Percentiles rank a stretch among this genome's conserved stretches.
These are phyloP conservation scores for Umbelopsis sp. DNA, from an alignment of 192 early-diverging fungal genomes.

Conservation along the genomic window DNA sequence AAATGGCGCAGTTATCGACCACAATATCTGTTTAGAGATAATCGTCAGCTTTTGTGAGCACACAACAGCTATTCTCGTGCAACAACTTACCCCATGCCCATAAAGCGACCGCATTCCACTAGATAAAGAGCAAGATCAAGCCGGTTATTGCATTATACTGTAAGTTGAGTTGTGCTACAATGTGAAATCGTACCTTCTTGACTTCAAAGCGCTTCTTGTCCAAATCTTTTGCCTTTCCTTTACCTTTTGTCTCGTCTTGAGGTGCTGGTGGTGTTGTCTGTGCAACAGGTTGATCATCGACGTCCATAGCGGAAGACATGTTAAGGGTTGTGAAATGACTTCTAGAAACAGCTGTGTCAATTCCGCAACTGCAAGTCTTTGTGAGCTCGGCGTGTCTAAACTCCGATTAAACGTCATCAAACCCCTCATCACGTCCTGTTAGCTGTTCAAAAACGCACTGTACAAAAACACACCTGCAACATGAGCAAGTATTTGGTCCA, in stretches of 20 bases:
- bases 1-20: conserved; percentile 98
- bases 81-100: conserved; percentile 91
- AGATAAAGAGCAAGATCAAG: conserved; percentile 16
- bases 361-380: not conserved
- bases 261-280: not conserved
- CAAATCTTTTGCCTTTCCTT: conserved; percentile 59
- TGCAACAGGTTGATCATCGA: conserved; percentile 25
- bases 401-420: conserved; percentile 15
- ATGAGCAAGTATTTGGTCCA: too few species aligned
- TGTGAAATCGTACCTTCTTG: conserved; percentile 71
- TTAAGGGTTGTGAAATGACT: not conserved
- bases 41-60: not conserved
- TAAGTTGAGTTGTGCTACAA: not conserved
- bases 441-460: too few species aligned
- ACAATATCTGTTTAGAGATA: conserved; percentile 75
- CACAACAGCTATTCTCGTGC: not conserved
- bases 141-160: not conserved
- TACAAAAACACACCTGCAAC: too few species aligned
- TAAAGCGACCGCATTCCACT: conserved; percentile 99
- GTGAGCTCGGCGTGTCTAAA: not conserved
- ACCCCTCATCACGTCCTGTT: not conserved
- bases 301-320: conserved; percentile 41
- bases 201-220: conserved; percentile 90
- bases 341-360: not conserved
- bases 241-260: conserved; percentile 28